Conservation (phyloP, 306 rosid species). For the Hippophae tibetana region DNA sequence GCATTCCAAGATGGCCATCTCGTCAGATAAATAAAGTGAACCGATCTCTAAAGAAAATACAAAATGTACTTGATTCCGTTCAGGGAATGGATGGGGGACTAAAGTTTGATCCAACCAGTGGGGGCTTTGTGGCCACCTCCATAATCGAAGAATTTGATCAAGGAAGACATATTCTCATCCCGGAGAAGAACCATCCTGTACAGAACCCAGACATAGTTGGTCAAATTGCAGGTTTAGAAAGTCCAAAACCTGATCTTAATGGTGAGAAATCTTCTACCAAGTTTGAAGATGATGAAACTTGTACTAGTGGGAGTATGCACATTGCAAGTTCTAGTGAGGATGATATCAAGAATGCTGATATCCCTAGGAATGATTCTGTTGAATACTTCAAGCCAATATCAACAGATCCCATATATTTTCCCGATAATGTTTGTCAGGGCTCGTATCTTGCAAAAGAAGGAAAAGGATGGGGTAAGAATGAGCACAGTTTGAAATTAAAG, state of each 20-base stretch:
- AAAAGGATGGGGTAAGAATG: constrained; percentile 15
- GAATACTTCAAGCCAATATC: constrained; percentile 35
- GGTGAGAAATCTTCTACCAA: constrained; percentile 27
- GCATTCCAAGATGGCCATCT: too few relatives aligned
- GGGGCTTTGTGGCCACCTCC: constrained; percentile 37
- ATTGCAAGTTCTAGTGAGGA: constrained; percentile 20
- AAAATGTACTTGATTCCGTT: constrained; percentile 46
- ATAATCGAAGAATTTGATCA: constrained; percentile 28
- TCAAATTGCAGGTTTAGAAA: constrained; percentile 25
- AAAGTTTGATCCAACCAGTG: constrained; percentile 43
- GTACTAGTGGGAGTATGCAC: constrained; percentile 14
- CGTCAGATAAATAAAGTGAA: too few relatives aligned
- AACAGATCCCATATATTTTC: constrained; percentile 23
- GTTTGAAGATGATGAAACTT: constrained; percentile 39
- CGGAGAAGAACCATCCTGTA: constrained; percentile 14
- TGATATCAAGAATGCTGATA: constrained; percentile 25
- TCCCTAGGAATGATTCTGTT: constrained; percentile 22
- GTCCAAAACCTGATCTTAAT: constrained; percentile 15
- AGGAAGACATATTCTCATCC: constrained; percentile 16
- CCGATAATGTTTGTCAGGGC: constrained; percentile 22
- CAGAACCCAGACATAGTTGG: constrained; percentile 1
- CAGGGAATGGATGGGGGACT: constrained; percentile 50
- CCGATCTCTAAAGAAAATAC: constrained; percentile 26
- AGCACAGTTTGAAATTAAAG: constrained; percentile 20
- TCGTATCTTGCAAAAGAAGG: constrained; percentile 22